Evolutionary conservation across 805 yeast species (phyloP), one percentile per base, ranked within the genome.

Genomic region (Jamesozyma jinghongensis): DNA sequence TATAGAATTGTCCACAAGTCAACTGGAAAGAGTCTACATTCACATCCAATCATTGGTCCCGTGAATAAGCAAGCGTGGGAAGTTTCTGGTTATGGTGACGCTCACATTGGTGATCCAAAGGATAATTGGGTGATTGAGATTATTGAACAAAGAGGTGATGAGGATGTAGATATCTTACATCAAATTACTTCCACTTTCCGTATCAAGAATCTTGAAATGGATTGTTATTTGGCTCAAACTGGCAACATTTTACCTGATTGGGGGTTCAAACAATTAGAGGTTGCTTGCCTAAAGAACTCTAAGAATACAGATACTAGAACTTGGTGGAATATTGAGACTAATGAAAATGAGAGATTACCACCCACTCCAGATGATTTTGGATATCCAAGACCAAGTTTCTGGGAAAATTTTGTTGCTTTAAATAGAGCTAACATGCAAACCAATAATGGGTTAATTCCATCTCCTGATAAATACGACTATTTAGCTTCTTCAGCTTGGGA

Each of bases 101-200:
- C 73, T 36, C 68, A 73, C 0, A 59, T 77, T 45, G 90, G 92
- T 45, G 97, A 90, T 54, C 61, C 61, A 3, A 83, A 84, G 55
- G 97, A 88, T 59, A 81, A 92, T 62, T 92, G 98, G 98, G 66
- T 81, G 30, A 68, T 90, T 34, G 95, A 90, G 65, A 71, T 92
- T 49, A 83, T 77, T 41, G 75, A 75, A 6, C 90, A 83, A 57
- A 69, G 44, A 40, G 71, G 71, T 34, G 56, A 66, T 37, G 85
- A 83, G 59, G 69, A 70, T 42, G 53, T 58, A 5, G 51, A 63
- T 4, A 70, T 71, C 44, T 34, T 84, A 8, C 94, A 84, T 56
- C 88, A 92, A n/a, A 64, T 84, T 40, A 79, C 88, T 2, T 74
- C 90, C 2, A 73, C 77, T 38, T 79, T 84, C 65, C 72, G 94